Conservation (phyloP, 129 eudicot genomes). For the Pseudognaphalium luteoalbum region DNA sequence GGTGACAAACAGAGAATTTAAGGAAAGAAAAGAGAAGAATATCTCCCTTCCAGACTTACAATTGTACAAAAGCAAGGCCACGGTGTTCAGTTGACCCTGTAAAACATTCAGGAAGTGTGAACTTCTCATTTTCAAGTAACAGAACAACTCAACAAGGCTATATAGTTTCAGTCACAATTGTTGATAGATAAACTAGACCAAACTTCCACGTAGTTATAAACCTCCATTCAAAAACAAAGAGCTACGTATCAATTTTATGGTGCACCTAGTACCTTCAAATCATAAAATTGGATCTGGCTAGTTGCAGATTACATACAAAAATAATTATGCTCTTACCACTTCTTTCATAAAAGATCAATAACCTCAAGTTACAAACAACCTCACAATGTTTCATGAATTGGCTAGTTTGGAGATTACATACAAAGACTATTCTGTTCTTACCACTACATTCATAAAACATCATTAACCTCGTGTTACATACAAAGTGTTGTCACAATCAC, state of each 20-base stretch:
- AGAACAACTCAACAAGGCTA: background rate
- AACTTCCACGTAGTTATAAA: conserved; percentile 3
- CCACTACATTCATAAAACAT: conserved; percentile 6
- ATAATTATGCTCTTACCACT: conserved; percentile 12
- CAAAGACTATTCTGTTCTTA: background rate
- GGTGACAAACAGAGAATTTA: background rate
- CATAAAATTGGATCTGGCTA: background rate
- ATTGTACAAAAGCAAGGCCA: conserved; percentile 90
- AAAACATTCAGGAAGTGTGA: conserved; percentile 9
- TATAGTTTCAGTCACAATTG: background rate
- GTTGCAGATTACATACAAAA: conserved; percentile 3
- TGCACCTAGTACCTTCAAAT: background rate
- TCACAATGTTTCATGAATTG: conserved; percentile 2
- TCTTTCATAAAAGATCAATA: conserved; percentile 1
- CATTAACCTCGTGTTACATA: background rate
- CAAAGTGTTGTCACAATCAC: background rate
- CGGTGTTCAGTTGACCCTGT: conserved; percentile 82
- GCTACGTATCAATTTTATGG: background rate
- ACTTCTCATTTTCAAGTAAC: conserved; percentile 19
- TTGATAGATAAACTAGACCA: conserved; percentile 4
- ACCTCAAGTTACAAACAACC: background rate
- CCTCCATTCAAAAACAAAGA: background rate
- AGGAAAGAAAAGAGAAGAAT: background rate
- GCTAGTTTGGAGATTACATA: no score
- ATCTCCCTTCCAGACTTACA: conserved; percentile 54